phyloP scores from a whole-genome alignment of 2,329 filamentous ascomycete species.

The Xylaria sp. region DNA sequence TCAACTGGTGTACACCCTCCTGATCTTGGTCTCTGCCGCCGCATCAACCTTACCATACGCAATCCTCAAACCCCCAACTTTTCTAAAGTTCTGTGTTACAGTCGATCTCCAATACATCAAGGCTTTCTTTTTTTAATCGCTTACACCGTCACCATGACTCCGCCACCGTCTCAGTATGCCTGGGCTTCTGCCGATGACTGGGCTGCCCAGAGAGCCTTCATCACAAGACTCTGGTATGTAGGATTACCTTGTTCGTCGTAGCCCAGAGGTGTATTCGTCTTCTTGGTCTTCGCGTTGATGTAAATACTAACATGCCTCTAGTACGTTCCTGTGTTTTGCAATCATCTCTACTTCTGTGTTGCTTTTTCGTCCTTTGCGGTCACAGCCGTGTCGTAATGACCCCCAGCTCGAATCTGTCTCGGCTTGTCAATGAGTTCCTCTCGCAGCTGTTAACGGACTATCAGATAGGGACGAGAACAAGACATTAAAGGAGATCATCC shows the following conservation, averaged over 20 bases:
- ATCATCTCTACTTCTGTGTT: neutral
- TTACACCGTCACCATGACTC: conserved; percentile 22
- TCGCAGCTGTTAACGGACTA: conserved; percentile 8
- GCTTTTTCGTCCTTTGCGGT: neutral
- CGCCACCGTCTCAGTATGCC: conserved; percentile 25
- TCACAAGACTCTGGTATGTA: conserved; percentile 30
- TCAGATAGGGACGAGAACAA: conserved; percentile 34
- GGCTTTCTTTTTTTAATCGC: neutral
- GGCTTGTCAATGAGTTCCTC: conserved; percentile 4
- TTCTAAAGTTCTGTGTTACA: conserved; percentile 8
- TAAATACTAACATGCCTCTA: conserved; percentile 7
- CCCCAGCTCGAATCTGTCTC: neutral
- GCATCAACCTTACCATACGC: conserved; percentile 9
- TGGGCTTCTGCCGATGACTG: conserved; percentile 35
- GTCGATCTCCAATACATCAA: neutral
- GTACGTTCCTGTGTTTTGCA: conserved; percentile 10
- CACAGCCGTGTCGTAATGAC: neutral
- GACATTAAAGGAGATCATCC: conserved; percentile 37
- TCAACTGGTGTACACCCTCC: too few relatives aligned
- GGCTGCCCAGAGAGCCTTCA: conserved; percentile 29
- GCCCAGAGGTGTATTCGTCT: neutral
- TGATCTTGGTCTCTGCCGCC: neutral
- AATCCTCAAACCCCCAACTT: neutral
- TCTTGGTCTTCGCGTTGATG: neutral
- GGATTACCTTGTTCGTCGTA: neutral